These are phyloP conservation scores for Hyaloperonospora arabidopsidis DNA, from an alignment of 352 stramenopile genomes.

Conservation along the genomic window DNA sequence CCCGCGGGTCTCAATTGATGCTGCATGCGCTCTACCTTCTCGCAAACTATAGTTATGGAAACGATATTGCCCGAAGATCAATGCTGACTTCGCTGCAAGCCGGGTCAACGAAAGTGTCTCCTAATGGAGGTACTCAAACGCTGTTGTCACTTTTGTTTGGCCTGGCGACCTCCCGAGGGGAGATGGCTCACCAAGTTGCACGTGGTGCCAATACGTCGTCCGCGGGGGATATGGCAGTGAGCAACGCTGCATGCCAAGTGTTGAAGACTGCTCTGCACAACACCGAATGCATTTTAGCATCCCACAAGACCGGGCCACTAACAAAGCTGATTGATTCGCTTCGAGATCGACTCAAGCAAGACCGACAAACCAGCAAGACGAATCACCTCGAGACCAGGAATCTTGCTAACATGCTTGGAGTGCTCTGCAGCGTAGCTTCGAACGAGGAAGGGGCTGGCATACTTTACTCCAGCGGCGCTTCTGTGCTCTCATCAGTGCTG, in stretches of 20 bases:
- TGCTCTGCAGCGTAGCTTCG: slow-evolving; percentile 37
- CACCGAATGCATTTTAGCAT: slow-evolving; percentile 38
- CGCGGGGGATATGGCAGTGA: slow-evolving; percentile 20
- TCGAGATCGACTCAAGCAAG: slow-evolving; percentile 30
- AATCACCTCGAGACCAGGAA: slow-evolving; percentile 27
- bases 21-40: slow-evolving; percentile 38
- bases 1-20: slow-evolving; percentile 35
- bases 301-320: slow-evolving; percentile 40
- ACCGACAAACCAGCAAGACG: slow-evolving; percentile 31
- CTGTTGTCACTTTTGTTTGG: slow-evolving; percentile 22
- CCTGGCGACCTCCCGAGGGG: slow-evolving; percentile 18
- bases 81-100: slow-evolving; percentile 16
- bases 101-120: slow-evolving; percentile 6
- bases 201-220: slow-evolving; percentile 1
- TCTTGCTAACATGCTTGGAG: slow-evolving; percentile 36
- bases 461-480: slow-evolving; percentile 29
- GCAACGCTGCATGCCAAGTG: slow-evolving; percentile 33
- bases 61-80: slow-evolving; percentile 34
- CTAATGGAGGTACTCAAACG: slow-evolving; percentile 9
- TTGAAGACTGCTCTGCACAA: slow-evolving; percentile 42
- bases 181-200: slow-evolving; percentile 8
- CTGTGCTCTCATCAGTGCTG: slow-evolving; percentile 32
- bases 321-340: slow-evolving; percentile 30
- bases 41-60: slow-evolving; percentile 39
- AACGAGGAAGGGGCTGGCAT: slow-evolving; percentile 39